Base-by-base conservation (phyloP, 116 monocot genomes). In the Iris pallida region DNA sequence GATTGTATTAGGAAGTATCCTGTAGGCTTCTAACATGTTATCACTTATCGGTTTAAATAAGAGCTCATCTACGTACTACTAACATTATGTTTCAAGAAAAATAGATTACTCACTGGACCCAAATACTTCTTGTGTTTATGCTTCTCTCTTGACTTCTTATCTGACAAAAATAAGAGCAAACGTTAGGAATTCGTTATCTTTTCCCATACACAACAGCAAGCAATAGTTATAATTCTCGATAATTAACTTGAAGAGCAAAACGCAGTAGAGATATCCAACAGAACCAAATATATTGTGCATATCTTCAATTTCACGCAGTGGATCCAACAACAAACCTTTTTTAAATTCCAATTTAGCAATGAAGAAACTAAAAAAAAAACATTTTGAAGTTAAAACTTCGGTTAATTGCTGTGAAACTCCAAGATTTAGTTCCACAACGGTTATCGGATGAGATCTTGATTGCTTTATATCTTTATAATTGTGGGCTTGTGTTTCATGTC, bases 111-210 rank as follows among this genome's bases (percentile, higher is more conserved):
- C 60, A 71, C 71, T 42, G 20, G 6, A 53, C 42, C 53, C 47
- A 52, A 48, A 48, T 10, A 40, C 52, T 71, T 71, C 14, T 42
- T 60, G 61, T 61, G 71, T 18, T 53, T 52, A 16, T 71, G 71
- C 61, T 59, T 61, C 42, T 30, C 71, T 52, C 47, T 61, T 42
- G 47, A 52, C 41, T 71, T 70, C 48, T 59, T 57, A 17, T 60
- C 71, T 71, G 61, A 4, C 41, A 52, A 56, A 67, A 40, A 12
- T 6, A 67, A n/a, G 16, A 19, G 18, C 16, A 14, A 68, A 11
- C 9, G 56, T 9, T 11, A 55, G n/a, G 0, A 14, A 67, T 9
- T 65, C 41, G 20, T 68, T 68, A 40, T 12, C 14, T 7, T 15
- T 53, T 51, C 19, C 53, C 14, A 49, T 49, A 49, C 12, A 7